Evolutionary conservation across 2,329 filamentous ascomycete genomes (phyloP), one percentile per base, ranked within the genome.

Genomic region (Rhinocladiella similis): DNA sequence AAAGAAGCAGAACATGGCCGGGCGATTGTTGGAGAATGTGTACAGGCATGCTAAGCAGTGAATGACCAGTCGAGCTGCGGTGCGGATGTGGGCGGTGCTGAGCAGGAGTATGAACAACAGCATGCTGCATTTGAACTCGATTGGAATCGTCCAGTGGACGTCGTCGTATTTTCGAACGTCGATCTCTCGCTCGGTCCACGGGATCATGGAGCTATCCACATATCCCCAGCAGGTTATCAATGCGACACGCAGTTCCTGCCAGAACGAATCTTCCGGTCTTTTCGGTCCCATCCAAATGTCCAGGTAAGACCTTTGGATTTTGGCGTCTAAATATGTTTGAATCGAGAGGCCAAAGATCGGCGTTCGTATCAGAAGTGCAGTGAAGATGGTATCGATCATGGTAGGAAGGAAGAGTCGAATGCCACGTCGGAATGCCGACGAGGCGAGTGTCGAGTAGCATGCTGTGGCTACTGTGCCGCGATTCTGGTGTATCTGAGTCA

Each of bases 91-190:
- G 80, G 18, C 83, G 66, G 7, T 82, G 68, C 0, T 79, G 69
- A 0, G 79, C 82, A 68, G 85, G 12, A 46, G 22, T 9, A 47
- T 42, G 41, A 53, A 89, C 52, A 86, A 71, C 59, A 85, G 73
- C 52, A 89, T 77, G 1, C 85, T 89, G 7, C 86, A 85, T 63
- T 78, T 74, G 69, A 85, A 80, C 65, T 87, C 84, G 20, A 84
- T 72, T 0, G 84, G 83, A 50, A 87, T 87, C 0, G 79, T 85
- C 83, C 83, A 86, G 2, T 82, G 67, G 60, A 87, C 84, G 20
- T 74, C 75, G 63, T 86, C 83, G 70, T 83, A 82, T n/a, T 27
- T 33, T 10, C 35, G 22, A 13, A 41, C 36, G 48, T 41, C 48
- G 12, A 39, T 38, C 1, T 50, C 35, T 19, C 48, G 14, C 3